phyloP scores from a whole-genome alignment of 164 flowering plant genomes.

The Akebia trifoliata region DNA sequence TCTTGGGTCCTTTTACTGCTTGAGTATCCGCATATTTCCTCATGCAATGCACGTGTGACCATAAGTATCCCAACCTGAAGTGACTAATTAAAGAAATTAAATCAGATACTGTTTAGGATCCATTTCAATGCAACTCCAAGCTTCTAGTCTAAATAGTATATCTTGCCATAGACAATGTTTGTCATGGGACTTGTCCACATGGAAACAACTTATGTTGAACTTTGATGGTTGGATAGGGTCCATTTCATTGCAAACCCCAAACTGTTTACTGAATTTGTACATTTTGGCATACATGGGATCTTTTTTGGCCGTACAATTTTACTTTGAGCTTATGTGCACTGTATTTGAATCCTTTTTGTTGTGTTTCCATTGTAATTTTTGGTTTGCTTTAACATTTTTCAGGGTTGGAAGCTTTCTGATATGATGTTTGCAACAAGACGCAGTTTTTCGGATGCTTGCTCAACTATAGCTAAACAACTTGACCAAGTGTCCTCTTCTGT shows the following conservation, averaged over 20 bases:
- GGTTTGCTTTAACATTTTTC: slow-evolving; percentile 17
- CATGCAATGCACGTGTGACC: neutral
- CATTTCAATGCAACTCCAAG: neutral
- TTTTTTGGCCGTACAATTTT: neutral
- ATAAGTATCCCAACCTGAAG: too few species aligned
- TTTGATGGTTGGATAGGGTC: neutral
- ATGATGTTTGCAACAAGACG: slow-evolving; percentile 91
- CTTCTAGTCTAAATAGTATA: neutral
- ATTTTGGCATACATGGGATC: neutral
- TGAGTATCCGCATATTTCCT: too few species aligned
- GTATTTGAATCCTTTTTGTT: neutral
- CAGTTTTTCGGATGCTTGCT: slow-evolving; percentile 69
- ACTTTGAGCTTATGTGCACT: neutral
- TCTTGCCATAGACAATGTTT: neutral
- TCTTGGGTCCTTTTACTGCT: too few species aligned
- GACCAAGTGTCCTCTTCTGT: slow-evolving; percentile 71
- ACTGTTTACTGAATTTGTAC: too few species aligned
- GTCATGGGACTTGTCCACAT: neutral
- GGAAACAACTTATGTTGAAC: neutral
- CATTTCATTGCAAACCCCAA: neutral
- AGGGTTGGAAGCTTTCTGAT: slow-evolving; percentile 97
- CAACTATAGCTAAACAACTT: slow-evolving; percentile 56
- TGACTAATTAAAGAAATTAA: too few species aligned
- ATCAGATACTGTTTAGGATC: neutral
- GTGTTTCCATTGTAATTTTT: neutral